Evolutionary conservation across 2,329 filamentous ascomycete genomes (phyloP), one percentile per base, ranked within the genome.

Genomic region (Triangularia setosa): DNA sequence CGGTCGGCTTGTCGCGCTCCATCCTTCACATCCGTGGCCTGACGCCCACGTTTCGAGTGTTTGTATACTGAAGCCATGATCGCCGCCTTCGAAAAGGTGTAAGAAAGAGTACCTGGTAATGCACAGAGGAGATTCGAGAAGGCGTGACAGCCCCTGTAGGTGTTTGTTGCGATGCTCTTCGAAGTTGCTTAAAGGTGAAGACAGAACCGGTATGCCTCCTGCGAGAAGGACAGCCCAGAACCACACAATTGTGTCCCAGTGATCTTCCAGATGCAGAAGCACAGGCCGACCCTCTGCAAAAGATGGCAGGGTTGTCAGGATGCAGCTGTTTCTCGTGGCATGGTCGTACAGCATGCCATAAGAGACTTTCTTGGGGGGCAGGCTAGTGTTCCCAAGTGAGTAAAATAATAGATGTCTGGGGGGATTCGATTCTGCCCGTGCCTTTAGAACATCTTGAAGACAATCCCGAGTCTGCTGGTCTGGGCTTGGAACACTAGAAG

Each of bases 151-250:
- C 1, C 23, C 40, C 14, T 3, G 27, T 3, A 72, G 25, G 25
- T 72, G 71, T 14, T 65, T 64, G 1, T 44, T 14, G 2, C 70
- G 66, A 7, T 70, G 40, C 1, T 65, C 65, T 1, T 60, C 54
- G 11, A 65, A 57, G 27, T 69, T 67, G 59, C 64, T 66, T 2
- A 73, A 60, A 5, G 70, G 69, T 0, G 72, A 23, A 4, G 69
- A 71, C 5, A 62, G 25, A 4, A 62, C 63, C 2, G 63, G 63
- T 9, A 62, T 8, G 4, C 55, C 58, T 7, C 60, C 55, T 0
- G 70, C 71, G 2, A 72, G 35, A 1, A 71, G 23, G 2, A 69
- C 61, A 3, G 72, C 55, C 72, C 72, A 73, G 52, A 72, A 69
- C 71, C 71, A 73, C 0, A 71, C 11, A 2, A 73, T 71, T n/a